Base-by-base conservation (phyloP, 2,329 filamentous ascomycete genomes). In the Macrophomina pseudophaseolina region DNA sequence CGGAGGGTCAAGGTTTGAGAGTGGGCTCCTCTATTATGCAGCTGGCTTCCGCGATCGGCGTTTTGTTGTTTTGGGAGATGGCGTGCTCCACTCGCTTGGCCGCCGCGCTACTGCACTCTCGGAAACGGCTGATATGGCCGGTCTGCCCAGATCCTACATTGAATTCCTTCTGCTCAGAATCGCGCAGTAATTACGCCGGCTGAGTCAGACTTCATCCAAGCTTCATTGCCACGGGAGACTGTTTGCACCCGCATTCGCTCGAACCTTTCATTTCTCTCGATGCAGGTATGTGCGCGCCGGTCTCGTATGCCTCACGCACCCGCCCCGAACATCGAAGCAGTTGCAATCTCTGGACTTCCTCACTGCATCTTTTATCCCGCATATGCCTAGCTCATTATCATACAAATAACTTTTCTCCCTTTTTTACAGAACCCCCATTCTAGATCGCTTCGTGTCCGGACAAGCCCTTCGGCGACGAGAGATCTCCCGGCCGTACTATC, bases 11-110 rank as follows among this genome's bases (percentile, higher is more conserved):
- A 48, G 56, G 56, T 46, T 60, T 60, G 42, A 44, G 35, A 38
- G 58, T 49, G 58, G 58, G 44, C 32, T 62, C 58, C 58, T 62
- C 38, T 40, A 35, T n/a, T 28, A 35, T 46, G 42, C 58, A 60
- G 49, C 49, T 23, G 14, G 16, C 58, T 49, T 62, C 58, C 58
- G 58, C 12, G 58, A 62, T 62, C 58, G 32, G 58, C 58, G 42
- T 23, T 51, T 62, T 62, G 58, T 49, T 62, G 58, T 62, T 60
- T 60, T 62, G 44, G 44, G 58, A 51, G 48, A 62, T 62, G 58
- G 58, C 58, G 58, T 62, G 58, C 58, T 62, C 8, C 14, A 18
- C 11, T 49, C 58, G 58, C 58, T 62, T 62, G 58, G 40, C 40
- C 44, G 18, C 40, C 40, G 48, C 56, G 42, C 42, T 46, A 60